Conservation (phyloP, 2,329 filamentous ascomycete species). For the Calonectria crousiana region DNA sequence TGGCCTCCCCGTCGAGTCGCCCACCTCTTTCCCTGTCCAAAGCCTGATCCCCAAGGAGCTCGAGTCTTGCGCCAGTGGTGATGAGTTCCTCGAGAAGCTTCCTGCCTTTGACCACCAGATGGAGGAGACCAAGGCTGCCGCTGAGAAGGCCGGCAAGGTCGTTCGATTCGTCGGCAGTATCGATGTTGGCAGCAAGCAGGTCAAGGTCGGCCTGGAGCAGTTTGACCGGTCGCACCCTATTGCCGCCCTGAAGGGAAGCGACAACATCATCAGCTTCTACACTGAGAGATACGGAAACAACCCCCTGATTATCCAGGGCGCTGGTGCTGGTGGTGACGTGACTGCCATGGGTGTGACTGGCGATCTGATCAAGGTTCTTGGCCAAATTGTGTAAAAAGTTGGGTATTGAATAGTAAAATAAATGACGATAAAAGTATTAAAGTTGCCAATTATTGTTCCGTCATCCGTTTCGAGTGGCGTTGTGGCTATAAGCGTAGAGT, state of each 20-base stretch:
- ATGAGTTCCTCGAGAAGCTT: conserved; percentile 87
- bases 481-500: conserved; percentile 34
- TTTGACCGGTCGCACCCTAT: conserved; percentile 92
- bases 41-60: conserved; percentile 91
- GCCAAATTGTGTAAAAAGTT: conserved; percentile 68
- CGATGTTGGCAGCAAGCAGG: conserved; percentile 81
- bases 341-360: conserved; percentile 98
- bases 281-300: conserved; percentile 93
- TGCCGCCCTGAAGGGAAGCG: conserved; percentile 93
- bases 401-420: conserved; percentile 34
- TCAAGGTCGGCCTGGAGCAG: conserved; percentile 93
- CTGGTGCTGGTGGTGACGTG: conserved; percentile 92
- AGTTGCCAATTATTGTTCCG: conserved; percentile 5
- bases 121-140: conserved; percentile 88
- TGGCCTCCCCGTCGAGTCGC: conserved; percentile 84
- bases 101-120: conserved; percentile 89
- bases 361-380: conserved; percentile 90
- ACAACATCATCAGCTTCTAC: conserved; percentile 99
- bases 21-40: conserved; percentile 92
- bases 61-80: conserved; percentile 79
- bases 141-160: conserved; percentile 89
- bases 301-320: conserved; percentile 94
- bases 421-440: conserved; percentile 28
- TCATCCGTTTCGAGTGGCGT: conserved; percentile 11
- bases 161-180: conserved; percentile 95